Conservation (phyloP, 495 filamentous ascomycete species). For the Xylaria bambusicola region DNA sequence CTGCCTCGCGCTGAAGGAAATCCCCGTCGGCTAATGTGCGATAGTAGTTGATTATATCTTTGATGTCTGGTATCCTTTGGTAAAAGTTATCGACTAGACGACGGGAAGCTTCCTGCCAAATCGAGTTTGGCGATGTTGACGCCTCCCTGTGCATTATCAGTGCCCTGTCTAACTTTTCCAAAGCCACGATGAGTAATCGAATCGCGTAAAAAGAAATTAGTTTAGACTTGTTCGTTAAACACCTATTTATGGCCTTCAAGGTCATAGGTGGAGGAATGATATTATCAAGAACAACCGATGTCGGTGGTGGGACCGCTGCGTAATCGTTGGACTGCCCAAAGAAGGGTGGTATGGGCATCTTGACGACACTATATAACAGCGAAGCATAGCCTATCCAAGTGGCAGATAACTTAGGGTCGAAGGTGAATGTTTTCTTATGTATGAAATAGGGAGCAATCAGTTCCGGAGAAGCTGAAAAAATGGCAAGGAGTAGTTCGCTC, state of each 20-base stretch:
- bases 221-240: conserved; percentile 70
- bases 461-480: conserved; percentile 81
- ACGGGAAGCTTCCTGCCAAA: conserved; percentile 67
- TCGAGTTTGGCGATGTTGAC: conserved; percentile 39
- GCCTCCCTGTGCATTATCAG: conserved; percentile 55
- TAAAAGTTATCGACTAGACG: conserved; percentile 74
- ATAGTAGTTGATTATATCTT: conserved; percentile 71
- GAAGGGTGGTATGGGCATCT: conserved; percentile 68
- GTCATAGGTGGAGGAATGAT: conserved; percentile 82
- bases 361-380: conserved; percentile 77
- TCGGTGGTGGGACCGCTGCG: conserved; percentile 70
- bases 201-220: conserved; percentile 82
- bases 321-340: conserved; percentile 60
- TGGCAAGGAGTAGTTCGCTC: conserved; percentile 73
- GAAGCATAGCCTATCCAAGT: conserved; percentile 94
- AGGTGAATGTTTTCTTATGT: conserved; percentile 74
- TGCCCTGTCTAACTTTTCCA: conserved; percentile 71
- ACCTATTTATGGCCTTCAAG: conserved; percentile 73
- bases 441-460: conserved; percentile 82
- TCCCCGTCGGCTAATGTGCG: conserved; percentile 65
- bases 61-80: conserved; percentile 74
- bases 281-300: conserved; percentile 75
- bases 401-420: conserved; percentile 86
- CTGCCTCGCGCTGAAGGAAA: conserved; percentile 73
- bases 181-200: conserved; percentile 72